Percentiles rank a stretch among this genome's conserved stretches.
Conservation (phyloP, 345 rosid genomes). For the Mangifera indica region DNA sequence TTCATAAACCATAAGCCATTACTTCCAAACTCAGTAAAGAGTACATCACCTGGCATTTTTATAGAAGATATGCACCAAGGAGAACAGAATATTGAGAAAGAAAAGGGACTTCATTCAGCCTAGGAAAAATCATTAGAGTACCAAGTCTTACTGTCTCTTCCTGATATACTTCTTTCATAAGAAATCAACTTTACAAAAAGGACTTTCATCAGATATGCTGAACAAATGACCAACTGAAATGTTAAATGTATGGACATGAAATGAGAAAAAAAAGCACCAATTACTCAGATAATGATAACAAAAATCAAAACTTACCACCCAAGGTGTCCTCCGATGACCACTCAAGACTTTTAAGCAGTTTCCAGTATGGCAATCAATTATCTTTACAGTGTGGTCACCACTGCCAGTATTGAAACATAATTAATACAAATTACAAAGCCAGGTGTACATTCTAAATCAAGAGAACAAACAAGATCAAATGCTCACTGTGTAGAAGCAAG, state of each 20-base stretch:
- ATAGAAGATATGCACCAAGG: neutral
- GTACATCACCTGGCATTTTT: neutral
- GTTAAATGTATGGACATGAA: neutral
- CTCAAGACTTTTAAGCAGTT: constrained; percentile 74
- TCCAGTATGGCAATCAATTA: constrained; percentile 70
- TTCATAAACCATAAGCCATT: neutral
- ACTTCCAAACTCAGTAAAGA: neutral
- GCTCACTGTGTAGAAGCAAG: constrained; percentile 93
- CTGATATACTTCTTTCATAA: neutral
- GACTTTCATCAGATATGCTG: neutral
- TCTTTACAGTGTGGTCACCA: constrained; percentile 88
- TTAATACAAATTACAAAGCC: constrained; percentile 18
- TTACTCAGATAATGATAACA: neutral
- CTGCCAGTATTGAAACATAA: constrained; percentile 34
- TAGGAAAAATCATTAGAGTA: neutral
- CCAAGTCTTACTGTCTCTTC: neutral
- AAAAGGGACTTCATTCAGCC: neutral
- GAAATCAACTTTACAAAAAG: neutral
- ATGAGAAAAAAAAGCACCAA: neutral
- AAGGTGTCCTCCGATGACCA: constrained; percentile 96
- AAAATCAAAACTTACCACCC: constrained; percentile 64
- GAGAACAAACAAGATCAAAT: neutral
- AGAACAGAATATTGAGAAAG: neutral
- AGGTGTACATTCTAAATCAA: constrained; percentile 1
- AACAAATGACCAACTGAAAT: neutral